Evolutionary conservation across 2,329 filamentous ascomycete genomes (phyloP).

Genomic region (Trichoderma pleuroti): DNA sequence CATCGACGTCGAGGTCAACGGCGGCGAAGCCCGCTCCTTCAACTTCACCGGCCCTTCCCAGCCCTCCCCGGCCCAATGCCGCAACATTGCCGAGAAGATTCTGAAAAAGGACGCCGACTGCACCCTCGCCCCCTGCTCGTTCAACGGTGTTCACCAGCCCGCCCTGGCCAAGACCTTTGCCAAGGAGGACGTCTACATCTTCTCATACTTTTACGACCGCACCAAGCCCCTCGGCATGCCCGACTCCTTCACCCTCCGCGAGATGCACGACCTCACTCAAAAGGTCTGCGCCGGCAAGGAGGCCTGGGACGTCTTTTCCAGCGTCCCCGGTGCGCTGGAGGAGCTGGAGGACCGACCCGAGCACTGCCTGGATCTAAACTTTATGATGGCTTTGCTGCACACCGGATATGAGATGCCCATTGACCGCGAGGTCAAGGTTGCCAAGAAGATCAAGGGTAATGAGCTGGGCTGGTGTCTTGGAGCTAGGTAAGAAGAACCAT

Average conservation of each 20-base stretch:
- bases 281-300: constrained; percentile 78
- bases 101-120: constrained; percentile 83
- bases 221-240: constrained; percentile 94
- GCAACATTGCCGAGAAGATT: constrained; percentile 83
- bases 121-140: constrained; percentile 86
- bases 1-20: constrained; percentile 66
- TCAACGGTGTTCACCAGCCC: constrained; percentile 96
- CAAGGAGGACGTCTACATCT: constrained; percentile 88
- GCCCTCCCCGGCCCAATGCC: constrained; percentile 79
- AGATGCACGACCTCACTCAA: constrained; percentile 80
- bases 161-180: constrained; percentile 88
- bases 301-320: constrained; percentile 76
- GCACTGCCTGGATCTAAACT: constrained; percentile 92
- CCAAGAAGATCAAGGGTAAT: constrained; percentile 97
- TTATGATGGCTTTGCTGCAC: constrained; percentile 89
- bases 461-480: constrained; percentile 97
- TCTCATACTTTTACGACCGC: constrained; percentile 98
- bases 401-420: constrained; percentile 98
- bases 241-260: constrained; percentile 88
- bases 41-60: constrained; percentile 84
- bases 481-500: constrained; percentile 65
- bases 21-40: constrained; percentile 55
- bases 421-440: constrained; percentile 92
- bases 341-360: constrained; percentile 82
- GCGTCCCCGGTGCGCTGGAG: constrained; percentile 70